These are phyloP conservation scores for Globisporangium alternatum DNA, from an alignment of 352 stramenopile genomes.

Conservation along the genomic window DNA sequence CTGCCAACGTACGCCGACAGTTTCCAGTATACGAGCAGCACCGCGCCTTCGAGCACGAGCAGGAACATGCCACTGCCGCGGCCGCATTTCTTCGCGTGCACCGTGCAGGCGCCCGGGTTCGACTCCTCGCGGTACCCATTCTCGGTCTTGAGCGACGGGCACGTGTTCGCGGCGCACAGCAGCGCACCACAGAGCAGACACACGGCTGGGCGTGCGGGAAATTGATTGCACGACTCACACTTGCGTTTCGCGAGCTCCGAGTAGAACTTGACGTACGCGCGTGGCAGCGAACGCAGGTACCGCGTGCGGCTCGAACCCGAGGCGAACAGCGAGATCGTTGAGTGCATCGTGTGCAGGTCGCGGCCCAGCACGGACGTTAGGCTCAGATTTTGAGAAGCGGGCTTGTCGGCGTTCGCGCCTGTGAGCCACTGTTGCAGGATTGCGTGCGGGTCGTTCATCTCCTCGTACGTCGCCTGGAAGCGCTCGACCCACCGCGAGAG, in stretches of 20 bases:
- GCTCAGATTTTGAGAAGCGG: constrained; percentile 20
- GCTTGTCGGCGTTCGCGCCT: constrained; percentile 46
- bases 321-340: constrained; percentile 66
- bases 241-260: constrained; percentile 78
- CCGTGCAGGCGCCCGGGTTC: constrained; percentile 77
- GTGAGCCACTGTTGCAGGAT: constrained; percentile 78
- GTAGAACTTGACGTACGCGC: constrained; percentile 85
- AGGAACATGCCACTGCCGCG: constrained; percentile 82
- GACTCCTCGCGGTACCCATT: constrained; percentile 78
- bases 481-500: constrained; percentile 58
- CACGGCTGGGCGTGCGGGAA: constrained; percentile 77
- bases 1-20: constrained; percentile 79
- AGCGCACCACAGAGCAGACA: constrained; percentile 81
- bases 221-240: constrained; percentile 72
- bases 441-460: constrained; percentile 73
- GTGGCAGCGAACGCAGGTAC: constrained; percentile 70
- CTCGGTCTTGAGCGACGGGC: constrained; percentile 64
- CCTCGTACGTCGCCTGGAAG: constrained; percentile 66
- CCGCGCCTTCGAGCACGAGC: constrained; percentile 77
- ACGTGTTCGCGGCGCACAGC: constrained; percentile 80
- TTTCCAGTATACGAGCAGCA: constrained; percentile 87
- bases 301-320: constrained; percentile 62
- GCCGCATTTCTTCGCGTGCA: constrained; percentile 85
- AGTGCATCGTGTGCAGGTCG: constrained; percentile 79
- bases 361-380: constrained; percentile 45